phyloP scores from a whole-genome alignment of 2,329 filamentous ascomycete genomes.

The Cryphonectria naterciae region DNA sequence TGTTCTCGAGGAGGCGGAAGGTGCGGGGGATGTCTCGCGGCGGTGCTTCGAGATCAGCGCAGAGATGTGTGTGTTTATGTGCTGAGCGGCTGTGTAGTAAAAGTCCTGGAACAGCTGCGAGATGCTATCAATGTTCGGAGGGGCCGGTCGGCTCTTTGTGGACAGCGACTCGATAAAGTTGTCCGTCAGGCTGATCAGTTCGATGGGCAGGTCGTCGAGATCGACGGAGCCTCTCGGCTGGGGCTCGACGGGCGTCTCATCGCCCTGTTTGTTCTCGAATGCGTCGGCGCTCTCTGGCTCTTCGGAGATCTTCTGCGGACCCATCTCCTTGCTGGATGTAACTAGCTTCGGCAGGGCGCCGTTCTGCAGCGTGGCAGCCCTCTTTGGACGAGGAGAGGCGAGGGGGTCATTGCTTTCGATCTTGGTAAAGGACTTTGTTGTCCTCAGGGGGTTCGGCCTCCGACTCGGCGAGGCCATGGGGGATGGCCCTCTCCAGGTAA shows the following conservation, averaged over 20 bases:
- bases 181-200: slow-evolving; percentile 87
- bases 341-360: slow-evolving; percentile 37
- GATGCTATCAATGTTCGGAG: slow-evolving; percentile 80
- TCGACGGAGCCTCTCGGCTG: slow-evolving; percentile 63
- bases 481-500: slow-evolving; percentile 26
- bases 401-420: slow-evolving; percentile 26
- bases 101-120: slow-evolving; percentile 94
- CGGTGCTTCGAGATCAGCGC: slow-evolving; percentile 75
- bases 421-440: slow-evolving; percentile 36
- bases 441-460: slow-evolving; percentile 35
- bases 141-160: slow-evolving; percentile 82
- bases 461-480: slow-evolving; percentile 23
- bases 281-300: slow-evolving; percentile 46
- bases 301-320: slow-evolving; percentile 27
- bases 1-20: slow-evolving; percentile 57
- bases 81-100: slow-evolving; percentile 77
- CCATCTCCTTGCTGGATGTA: slow-evolving; percentile 13
- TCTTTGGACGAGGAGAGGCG: slow-evolving; percentile 41
- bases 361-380: slow-evolving; percentile 53
- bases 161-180: slow-evolving; percentile 91
- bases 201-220: slow-evolving; percentile 89
- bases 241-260: slow-evolving; percentile 51
- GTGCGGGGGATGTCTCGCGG: slow-evolving; percentile 64
- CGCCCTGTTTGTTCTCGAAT: slow-evolving; percentile 53
- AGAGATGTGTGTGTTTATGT: slow-evolving; percentile 86